These are phyloP conservation scores for Acanthamoeba lugdunensis DNA, from an alignment of 208 protist genomes.

Conservation along the genomic window DNA sequence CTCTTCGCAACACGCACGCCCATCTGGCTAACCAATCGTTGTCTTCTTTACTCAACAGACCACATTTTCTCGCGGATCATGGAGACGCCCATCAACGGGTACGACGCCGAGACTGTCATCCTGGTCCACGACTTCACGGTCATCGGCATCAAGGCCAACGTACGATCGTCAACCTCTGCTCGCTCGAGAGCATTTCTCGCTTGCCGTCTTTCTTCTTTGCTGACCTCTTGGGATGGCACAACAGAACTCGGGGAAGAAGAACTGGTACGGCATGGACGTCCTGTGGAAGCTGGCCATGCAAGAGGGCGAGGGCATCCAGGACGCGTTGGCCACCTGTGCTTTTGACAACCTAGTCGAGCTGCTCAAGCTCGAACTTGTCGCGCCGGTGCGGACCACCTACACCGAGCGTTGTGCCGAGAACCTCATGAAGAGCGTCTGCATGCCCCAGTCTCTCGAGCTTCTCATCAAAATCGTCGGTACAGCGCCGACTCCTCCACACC, in stretches of 20 bases:
- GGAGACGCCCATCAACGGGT: constrained; percentile 52
- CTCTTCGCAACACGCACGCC: not conserved
- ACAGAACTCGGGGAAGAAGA: constrained; percentile 71
- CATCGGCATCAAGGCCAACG: constrained; percentile 70
- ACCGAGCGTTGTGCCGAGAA: constrained; percentile 77
- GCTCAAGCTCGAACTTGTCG: constrained; percentile 68
- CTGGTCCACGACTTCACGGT: constrained; percentile 74
- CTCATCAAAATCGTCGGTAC: constrained; percentile 78
- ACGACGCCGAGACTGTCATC: constrained; percentile 64
- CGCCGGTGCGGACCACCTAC: constrained; percentile 60
- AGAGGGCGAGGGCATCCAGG: not conserved
- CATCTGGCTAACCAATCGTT: not conserved
- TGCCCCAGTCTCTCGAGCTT: constrained; percentile 76
- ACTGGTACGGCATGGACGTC: constrained; percentile 79
- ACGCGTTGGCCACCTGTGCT: constrained; percentile 43
- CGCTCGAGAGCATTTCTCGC: not conserved
- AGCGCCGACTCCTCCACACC: not conserved
- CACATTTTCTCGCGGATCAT: constrained; percentile 65
- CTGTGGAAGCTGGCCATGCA: constrained; percentile 77
- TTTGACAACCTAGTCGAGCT: constrained; percentile 71
- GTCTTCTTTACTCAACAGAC: not conserved
- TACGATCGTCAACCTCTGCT: constrained; percentile 19
- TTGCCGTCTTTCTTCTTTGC: not conserved
- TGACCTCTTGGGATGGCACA: not conserved
- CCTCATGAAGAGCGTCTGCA: constrained; percentile 65